A percentile compares a stretch with the other conserved stretches of the same genome.
These are phyloP conservation scores for Cyanodermella asteris DNA, from an alignment of 2,329 filamentous ascomycete species.

Conservation along the genomic window DNA sequence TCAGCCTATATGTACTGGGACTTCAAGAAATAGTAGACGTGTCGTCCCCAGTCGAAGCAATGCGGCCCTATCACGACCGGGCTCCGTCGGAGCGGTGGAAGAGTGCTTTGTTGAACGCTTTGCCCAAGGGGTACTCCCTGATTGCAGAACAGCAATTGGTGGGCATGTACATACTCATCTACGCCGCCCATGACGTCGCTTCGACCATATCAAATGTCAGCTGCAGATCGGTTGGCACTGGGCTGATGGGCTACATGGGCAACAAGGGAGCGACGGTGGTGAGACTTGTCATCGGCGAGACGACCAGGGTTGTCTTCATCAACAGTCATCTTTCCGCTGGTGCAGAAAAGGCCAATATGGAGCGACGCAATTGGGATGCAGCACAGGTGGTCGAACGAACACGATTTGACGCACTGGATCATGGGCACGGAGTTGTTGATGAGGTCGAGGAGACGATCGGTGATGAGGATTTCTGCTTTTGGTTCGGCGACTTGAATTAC, in stretches of 20 bases:
- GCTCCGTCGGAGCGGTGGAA: slow-evolving; percentile 60
- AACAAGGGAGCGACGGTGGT: slow-evolving; percentile 84
- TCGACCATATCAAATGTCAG: slow-evolving; percentile 61
- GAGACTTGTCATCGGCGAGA: slow-evolving; percentile 68
- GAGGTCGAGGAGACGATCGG: slow-evolving; percentile 45
- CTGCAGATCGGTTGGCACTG: slow-evolving; percentile 66
- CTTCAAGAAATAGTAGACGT: slow-evolving; percentile 86
- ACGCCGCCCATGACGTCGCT: slow-evolving; percentile 56
- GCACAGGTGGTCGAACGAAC: slow-evolving; percentile 55
- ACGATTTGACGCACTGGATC: slow-evolving; percentile 52
- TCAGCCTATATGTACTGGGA: slow-evolving; percentile 75
- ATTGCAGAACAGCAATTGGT: slow-evolving; percentile 69
- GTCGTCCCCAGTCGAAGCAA: slow-evolving; percentile 54
- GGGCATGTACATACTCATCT: slow-evolving; percentile 65
- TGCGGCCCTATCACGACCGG: slow-evolving; percentile 55
- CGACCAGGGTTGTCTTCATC: slow-evolving; percentile 70
- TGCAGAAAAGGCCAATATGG: slow-evolving; percentile 49
- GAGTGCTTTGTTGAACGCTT: slow-evolving; percentile 44
- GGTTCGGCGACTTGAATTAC: slow-evolving; percentile 94
- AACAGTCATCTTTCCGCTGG: slow-evolving; percentile 86
- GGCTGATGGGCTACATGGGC: slow-evolving; percentile 76
- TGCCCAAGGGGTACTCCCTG: slow-evolving; percentile 57
- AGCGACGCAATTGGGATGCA: slow-evolving; percentile 78
- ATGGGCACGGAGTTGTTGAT: slow-evolving; percentile 39
- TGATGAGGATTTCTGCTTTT: slow-evolving; percentile 84